phyloP scores from a whole-genome alignment of 768 basidiomycete species.

The Erythrobasidium yunnanense region DNA sequence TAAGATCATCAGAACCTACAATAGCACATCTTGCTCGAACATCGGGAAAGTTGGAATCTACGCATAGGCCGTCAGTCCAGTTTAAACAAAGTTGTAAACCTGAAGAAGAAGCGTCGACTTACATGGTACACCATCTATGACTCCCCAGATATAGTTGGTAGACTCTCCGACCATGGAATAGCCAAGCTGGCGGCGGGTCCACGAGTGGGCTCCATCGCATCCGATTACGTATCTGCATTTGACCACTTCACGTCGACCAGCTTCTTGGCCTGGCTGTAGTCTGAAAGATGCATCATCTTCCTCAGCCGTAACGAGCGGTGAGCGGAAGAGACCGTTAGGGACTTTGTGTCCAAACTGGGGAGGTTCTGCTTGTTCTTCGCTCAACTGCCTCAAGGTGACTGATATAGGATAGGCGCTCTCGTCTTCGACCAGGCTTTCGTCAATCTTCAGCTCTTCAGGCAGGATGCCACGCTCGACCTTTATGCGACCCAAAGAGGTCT shows the following conservation, averaged over 20 bases:
- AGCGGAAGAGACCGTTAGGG: conserved; percentile 34
- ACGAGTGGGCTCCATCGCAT: conserved; percentile 51
- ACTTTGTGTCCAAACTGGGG: conserved; percentile 17
- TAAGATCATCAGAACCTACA: no score
- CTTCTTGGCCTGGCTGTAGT: no score
- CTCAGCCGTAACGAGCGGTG: conserved; percentile 29
- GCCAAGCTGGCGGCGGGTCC: conserved; percentile 50
- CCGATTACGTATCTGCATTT: conserved; percentile 54
- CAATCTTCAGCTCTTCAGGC: conserved; percentile 37
- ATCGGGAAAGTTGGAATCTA: conserved; percentile 69
- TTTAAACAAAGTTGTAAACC: no score
- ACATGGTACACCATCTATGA: background rate
- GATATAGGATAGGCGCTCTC: conserved; percentile 36
- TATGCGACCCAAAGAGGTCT: conserved; percentile 32
- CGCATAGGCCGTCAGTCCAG: conserved; percentile 50
- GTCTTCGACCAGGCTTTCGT: conserved; percentile 36
- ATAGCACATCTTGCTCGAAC: conserved; percentile 56
- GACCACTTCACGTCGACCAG: background rate
- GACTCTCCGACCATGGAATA: conserved; percentile 68
- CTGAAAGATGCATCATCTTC: conserved; percentile 35
- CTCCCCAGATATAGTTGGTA: conserved; percentile 63
- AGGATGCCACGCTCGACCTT: conserved; percentile 37
- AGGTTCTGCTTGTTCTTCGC: conserved; percentile 36
- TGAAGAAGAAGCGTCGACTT: no score
- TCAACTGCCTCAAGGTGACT: conserved; percentile 34